Evolutionary conservation across 345 rosid species (phyloP), one percentile per base, ranked within the genome.

Genomic region (Conringia planisiliqua): DNA sequence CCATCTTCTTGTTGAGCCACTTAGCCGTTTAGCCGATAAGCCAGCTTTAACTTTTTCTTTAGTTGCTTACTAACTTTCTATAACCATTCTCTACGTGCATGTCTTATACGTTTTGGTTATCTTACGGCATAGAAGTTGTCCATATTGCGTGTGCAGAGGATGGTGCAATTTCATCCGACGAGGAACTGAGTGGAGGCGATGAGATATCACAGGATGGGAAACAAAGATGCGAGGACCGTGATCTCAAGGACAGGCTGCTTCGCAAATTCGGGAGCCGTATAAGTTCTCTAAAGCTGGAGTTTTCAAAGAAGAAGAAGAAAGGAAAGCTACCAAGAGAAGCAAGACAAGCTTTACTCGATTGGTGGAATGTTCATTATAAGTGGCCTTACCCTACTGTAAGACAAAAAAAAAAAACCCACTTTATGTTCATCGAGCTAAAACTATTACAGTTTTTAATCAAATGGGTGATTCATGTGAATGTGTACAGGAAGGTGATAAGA

Each of bases 371-470:
- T 10, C 97, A 91, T 80, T 85, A 87, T 74, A 89, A 89, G 57
- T 91, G 97, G 97, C 97, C 97, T 32, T 91, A 91, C 75, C 97
- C 97, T 27, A 89, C 97, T 44, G 97, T 89, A 83, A 77, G 72
- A 30, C 52, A 10, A 39, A 54, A 54, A 20, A 20, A 22, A 22
- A 22, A 22, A 22, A 2, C 13, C 13, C 20, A 39, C 10, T 59
- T 32, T 5, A 24, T n/a, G 3, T 24, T 66, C 17, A 12, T 9
- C 35, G 6, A 39, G 17, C 66, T 46, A 29, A 38, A 16, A 47
- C 0, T 14, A 26, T 40, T 22, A 1, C 30, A 27, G 3, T 27
- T 50, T 50, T 50, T 17, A 57, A 14, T 1, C 2, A 17, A 10
- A n/a, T 48, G 50, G 39, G 3, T 74, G 48, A 7, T 54, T 42